phyloP scores from a whole-genome alignment of 2,329 filamentous ascomycete genomes.

The Botrytis porri region DNA sequence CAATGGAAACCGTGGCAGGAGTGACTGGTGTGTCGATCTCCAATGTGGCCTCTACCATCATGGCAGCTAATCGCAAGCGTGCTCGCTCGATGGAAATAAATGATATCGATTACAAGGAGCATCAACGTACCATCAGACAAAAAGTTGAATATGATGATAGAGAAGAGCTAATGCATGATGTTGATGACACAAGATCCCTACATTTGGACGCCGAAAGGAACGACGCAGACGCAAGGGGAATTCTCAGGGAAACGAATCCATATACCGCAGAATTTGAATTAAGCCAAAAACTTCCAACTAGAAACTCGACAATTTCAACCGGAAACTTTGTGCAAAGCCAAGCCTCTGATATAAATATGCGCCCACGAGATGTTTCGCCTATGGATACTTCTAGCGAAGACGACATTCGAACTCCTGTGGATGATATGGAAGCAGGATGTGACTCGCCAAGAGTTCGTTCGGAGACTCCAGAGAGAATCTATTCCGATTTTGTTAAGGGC shows the following conservation, averaged over 20 bases:
- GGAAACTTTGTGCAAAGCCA: too few species aligned
- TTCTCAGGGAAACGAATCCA: conserved; percentile 11
- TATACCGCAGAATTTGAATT: conserved; percentile 10
- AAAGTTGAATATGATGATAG: neutral
- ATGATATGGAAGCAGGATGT: conserved; percentile 7
- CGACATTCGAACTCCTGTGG: conserved; percentile 12
- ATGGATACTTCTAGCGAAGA: conserved; percentile 11
- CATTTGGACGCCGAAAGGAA: conserved; percentile 2
- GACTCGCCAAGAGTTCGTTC: conserved; percentile 1
- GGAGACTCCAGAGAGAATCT: conserved; percentile 21
- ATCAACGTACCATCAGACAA: neutral
- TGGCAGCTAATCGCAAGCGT: conserved; percentile 10
- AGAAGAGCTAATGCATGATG: neutral
- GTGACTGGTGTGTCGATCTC: conserved; percentile 4
- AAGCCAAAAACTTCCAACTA: neutral
- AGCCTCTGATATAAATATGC: neutral
- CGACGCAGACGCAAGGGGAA: neutral
- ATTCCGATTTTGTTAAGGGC: conserved; percentile 25
- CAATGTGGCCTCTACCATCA: conserved; percentile 3
- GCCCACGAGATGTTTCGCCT: neutral
- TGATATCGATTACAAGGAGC: neutral
- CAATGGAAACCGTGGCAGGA: conserved; percentile 1
- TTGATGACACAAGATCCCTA: neutral
- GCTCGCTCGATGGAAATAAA: conserved; percentile 1
- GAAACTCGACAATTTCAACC: neutral